Percentiles rank a stretch among this genome's conserved stretches.
Conservation (phyloP, 352 stramenopile species). For the Globisporangium camurandrum region DNA sequence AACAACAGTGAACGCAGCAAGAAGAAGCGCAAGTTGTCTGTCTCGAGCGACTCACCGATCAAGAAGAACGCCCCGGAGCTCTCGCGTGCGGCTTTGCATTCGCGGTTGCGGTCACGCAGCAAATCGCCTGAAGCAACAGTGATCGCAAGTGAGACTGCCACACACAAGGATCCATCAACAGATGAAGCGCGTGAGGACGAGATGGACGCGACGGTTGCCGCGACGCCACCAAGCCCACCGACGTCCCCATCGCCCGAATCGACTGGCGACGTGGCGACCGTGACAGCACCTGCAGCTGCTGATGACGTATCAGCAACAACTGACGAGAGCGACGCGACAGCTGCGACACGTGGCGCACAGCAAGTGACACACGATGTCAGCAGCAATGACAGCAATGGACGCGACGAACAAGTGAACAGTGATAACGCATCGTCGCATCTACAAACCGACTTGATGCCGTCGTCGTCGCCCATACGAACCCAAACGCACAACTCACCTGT, state of each 20-base stretch:
- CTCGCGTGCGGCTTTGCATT: slow-evolving; percentile 3
- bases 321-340: not conserved
- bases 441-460: not conserved
- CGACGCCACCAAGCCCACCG: no score
- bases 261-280: not conserved
- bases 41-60: slow-evolving; percentile 14
- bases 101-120: slow-evolving; percentile 9
- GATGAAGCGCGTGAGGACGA: not conserved
- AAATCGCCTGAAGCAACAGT: not conserved
- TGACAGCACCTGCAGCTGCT: not conserved
- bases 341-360: no score
- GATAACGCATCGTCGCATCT: no score
- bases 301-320: no score
- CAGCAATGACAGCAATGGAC: not conserved
- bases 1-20: slow-evolving; percentile 12
- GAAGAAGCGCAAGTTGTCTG: slow-evolving; percentile 38
- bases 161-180: slow-evolving; percentile 1
- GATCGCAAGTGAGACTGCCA: not conserved
- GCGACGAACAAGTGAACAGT: no score
- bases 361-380: not conserved
- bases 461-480: not conserved
- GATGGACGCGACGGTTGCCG: not conserved
- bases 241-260: not conserved
- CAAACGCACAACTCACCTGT: not conserved
- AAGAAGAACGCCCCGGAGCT: slow-evolving; percentile 18